Base-by-base conservation (phyloP, 805 yeast genomes). In the Ogataea paraovalis region DNA sequence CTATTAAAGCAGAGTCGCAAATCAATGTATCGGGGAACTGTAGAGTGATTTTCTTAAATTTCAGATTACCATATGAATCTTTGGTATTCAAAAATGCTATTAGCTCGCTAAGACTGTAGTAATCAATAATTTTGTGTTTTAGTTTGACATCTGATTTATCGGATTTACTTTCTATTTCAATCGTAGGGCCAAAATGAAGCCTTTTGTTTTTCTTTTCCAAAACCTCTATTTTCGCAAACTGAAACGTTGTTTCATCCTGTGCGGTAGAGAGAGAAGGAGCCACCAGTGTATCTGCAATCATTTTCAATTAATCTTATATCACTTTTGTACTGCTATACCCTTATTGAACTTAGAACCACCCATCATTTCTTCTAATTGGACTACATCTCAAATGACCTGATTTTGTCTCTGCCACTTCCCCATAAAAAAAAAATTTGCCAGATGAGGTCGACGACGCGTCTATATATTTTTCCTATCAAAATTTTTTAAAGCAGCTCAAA, bases 1-100 rank as follows among this genome's bases (percentile, higher is more conserved):
- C 79, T 1, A 92, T 79, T 18, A 82, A 73, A 1, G 92, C 80
- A 1, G 97, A 83, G 62, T 92, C 97, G 37, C 82, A 74, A 1
- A 94, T 78, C 33, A 91, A 68, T 4, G 68, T 50, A 63, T 95
- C 99, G 0, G 98, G 98, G 54, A 94, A 92, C 66, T 94, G 99
- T 28, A 94, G 69, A 0, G 98, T 90, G 2, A 91, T 76, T 22
- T 75, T 71, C 40, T 64, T 66, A 62, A 68, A 83, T 30, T 58
- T 62, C 32, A 51, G 57, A 33, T 44, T 47, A 0, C 60, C 64
- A 3, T 60, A 59, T 3, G 59, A 58, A 25, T 59, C 61, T 25
- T 70, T 66, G 4, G 59, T 54, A 16, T 49, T 47, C 28, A 68
- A 49, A 47, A 50, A 58, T 3, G 49, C 38, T 1, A 52, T 34